Conservation (phyloP, 148 eudicot species). For the Beta vulgaris region DNA sequence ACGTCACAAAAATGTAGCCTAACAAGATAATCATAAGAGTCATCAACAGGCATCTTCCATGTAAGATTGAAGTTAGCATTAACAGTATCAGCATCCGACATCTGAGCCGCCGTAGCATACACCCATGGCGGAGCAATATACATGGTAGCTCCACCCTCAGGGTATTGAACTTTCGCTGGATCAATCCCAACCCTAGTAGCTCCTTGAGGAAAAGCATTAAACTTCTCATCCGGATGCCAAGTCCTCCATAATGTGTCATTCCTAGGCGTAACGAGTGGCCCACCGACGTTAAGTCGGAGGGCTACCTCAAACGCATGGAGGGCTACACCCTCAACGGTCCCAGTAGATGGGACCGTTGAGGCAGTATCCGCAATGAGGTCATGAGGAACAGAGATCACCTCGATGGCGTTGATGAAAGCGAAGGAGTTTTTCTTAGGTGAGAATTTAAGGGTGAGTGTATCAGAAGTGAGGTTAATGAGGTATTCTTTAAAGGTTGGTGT, state of each 20-base stretch:
- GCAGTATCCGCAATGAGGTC: conserved; percentile 39
- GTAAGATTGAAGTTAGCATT: conserved; percentile 46
- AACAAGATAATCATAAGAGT: conserved; percentile 47
- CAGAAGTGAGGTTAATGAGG: conserved; percentile 44
- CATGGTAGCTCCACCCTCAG: conserved; percentile 42
- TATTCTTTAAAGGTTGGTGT: conserved; percentile 43
- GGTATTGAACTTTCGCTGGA: conserved; percentile 38
- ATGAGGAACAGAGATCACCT: conserved; percentile 52
- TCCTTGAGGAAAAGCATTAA: conserved; percentile 43
- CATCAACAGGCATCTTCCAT: conserved; percentile 53
- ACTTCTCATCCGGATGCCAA: conserved; percentile 42
- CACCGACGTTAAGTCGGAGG: conserved; percentile 53
- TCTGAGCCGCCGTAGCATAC: conserved; percentile 44
- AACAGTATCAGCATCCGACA: conserved; percentile 38
- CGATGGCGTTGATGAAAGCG: conserved; percentile 60
- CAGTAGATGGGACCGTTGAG: conserved; percentile 28
- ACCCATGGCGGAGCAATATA: conserved; percentile 51
- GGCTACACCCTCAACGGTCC: conserved; percentile 28
- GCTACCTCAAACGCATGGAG: conserved; percentile 38
- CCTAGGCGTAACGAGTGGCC: conserved; percentile 41
- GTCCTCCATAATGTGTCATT: conserved; percentile 59
- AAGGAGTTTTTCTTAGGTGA: conserved; percentile 49
- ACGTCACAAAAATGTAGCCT: conserved; percentile 67
- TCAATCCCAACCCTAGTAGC: conserved; percentile 25
- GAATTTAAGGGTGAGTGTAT: conserved; percentile 39